Conservation (phyloP, 495 filamentous ascomycete species). For the Amphirosellinia nigrospora region DNA sequence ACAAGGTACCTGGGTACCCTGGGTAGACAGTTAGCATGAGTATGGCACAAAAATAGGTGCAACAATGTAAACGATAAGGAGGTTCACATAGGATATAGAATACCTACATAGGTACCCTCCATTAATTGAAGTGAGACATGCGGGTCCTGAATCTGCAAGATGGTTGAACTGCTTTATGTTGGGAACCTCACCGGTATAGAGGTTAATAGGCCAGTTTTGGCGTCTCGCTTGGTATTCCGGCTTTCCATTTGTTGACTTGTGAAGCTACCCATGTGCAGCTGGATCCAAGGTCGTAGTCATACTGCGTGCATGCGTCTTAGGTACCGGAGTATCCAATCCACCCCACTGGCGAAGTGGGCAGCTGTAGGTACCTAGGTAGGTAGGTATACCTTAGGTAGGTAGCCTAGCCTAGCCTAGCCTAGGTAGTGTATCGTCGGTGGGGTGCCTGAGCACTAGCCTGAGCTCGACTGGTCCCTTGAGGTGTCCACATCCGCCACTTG, state of each 20-base stretch:
- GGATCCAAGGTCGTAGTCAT: no score
- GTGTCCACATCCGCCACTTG: not conserved
- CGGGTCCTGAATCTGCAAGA: constrained; percentile 23
- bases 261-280: not conserved
- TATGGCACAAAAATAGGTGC: no score
- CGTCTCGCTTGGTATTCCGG: constrained; percentile 4
- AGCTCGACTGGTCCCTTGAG: not conserved
- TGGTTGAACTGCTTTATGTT: constrained; percentile 14
- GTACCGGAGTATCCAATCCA: not conserved
- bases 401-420: no score
- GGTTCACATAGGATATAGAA: not conserved
- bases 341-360: no score
- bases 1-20: no score
- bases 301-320: not conserved
- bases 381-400: no score
- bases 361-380: not conserved
- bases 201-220: constrained; percentile 12
- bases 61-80: no score
- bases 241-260: not conserved
- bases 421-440: not conserved
- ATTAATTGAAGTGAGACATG: constrained; percentile 9
- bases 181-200: constrained; percentile 9
- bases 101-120: no score
- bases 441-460: not conserved
- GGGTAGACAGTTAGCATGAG: no score